phyloP scores from a whole-genome alignment of 2,329 filamentous ascomycete species.

The Penicillium brevicompactum region DNA sequence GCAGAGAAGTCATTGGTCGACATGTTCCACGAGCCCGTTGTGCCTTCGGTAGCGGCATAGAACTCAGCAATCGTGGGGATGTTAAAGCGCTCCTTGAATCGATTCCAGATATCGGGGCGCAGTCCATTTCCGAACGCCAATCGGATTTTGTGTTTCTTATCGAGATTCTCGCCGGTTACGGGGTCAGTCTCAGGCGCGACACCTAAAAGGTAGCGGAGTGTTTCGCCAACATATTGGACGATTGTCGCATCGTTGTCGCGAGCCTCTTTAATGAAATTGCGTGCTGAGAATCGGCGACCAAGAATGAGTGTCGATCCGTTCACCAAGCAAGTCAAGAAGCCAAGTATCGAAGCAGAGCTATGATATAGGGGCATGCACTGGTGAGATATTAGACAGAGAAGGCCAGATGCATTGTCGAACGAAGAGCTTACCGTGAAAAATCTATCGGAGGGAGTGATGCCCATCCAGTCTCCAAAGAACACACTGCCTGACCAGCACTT shows the following conservation, averaged over 20 bases:
- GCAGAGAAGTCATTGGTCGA: conserved; percentile 70
- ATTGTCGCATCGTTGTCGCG: conserved; percentile 70
- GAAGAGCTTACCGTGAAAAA: conserved; percentile 67
- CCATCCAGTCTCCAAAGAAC: conserved; percentile 60
- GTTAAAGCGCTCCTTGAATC: conserved; percentile 78
- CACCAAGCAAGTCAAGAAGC: conserved; percentile 63
- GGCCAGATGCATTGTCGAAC: background rate
- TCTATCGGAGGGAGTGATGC: conserved; percentile 64
- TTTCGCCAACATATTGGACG: conserved; percentile 88
- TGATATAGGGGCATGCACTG: conserved; percentile 90
- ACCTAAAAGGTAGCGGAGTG: conserved; percentile 77
- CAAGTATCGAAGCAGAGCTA: conserved; percentile 73
- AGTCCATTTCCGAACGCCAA: conserved; percentile 82
- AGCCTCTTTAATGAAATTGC: conserved; percentile 75
- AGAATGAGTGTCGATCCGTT: conserved; percentile 69
- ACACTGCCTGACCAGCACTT: conserved; percentile 60
- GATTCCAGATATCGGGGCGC: conserved; percentile 81
- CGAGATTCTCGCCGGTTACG: conserved; percentile 66
- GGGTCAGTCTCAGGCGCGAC: conserved; percentile 65
- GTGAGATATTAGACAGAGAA: conserved; percentile 6
- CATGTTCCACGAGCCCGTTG: conserved; percentile 70
- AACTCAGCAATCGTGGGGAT: conserved; percentile 76
- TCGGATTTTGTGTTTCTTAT: conserved; percentile 72
- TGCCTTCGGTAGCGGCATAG: conserved; percentile 77
- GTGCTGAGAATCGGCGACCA: conserved; percentile 76